A percentile compares a stretch with the other conserved stretches of the same genome.
phyloP scores from a whole-genome alignment of 495 filamentous ascomycete species.

The Podospora fimiseda region DNA sequence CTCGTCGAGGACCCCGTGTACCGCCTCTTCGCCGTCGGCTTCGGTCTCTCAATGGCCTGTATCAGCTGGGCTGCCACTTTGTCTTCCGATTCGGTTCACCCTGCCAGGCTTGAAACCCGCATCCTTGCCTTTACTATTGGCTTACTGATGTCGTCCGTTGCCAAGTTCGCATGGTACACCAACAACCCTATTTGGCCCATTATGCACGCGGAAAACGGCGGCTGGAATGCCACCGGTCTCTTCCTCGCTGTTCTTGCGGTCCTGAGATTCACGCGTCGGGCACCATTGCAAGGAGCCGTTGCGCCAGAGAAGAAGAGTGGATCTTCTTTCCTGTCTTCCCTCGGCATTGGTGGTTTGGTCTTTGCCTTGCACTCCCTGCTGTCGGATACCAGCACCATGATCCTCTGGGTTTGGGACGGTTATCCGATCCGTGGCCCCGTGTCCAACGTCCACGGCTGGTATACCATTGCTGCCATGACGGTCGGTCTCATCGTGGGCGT shows the following conservation, averaged over 20 bases:
- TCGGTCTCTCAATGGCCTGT: conserved; percentile 70
- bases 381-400: conserved; percentile 98
- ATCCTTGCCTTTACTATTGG: conserved; percentile 76
- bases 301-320: conserved; percentile 43
- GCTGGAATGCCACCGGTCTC: conserved; percentile 83
- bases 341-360: conserved; percentile 77
- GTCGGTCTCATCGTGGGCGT: conserved; percentile 73
- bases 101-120: conserved; percentile 68
- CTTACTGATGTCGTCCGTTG: conserved; percentile 73
- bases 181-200: conserved; percentile 98
- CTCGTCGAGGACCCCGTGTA: conserved; percentile 63
- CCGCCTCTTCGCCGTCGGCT: conserved; percentile 73
- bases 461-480: conserved; percentile 81
- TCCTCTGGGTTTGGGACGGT: conserved; percentile 98
- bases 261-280: conserved; percentile 58
- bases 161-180: conserved; percentile 92
- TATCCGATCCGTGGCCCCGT: conserved; percentile 88
- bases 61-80: conserved; percentile 76
- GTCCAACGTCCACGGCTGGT: conserved; percentile 78
- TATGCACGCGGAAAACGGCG: conserved; percentile 81
- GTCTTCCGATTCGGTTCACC: conserved; percentile 70
- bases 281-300: conserved; percentile 46
- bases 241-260: conserved; percentile 68
- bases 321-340: conserved; percentile 62
- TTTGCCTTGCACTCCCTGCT: conserved; percentile 92